Evolutionary conservation across 345 rosid species (phyloP).

Genomic region (Linum trigynum): DNA sequence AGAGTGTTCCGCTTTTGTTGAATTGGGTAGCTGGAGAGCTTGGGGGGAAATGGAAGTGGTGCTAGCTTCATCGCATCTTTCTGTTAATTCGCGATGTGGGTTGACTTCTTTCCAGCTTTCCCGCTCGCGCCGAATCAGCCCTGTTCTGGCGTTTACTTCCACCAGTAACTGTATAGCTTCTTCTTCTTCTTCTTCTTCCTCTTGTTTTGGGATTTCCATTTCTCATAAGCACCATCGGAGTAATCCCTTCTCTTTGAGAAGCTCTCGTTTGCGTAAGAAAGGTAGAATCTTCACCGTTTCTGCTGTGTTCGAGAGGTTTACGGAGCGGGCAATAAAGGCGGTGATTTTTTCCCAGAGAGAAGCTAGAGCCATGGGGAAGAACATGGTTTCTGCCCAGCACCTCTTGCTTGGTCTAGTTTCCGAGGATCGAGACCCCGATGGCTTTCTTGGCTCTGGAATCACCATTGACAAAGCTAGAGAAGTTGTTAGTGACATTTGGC

Average conservation of each 20-base stretch:
- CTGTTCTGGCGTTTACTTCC: slow-evolving; percentile 16
- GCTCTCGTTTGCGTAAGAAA: slow-evolving; percentile 22
- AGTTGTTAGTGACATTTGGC: slow-evolving; percentile 63
- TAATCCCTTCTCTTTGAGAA: slow-evolving; percentile 11
- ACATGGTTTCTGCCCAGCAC: slow-evolving; percentile 79
- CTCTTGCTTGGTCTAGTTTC: slow-evolving; percentile 65
- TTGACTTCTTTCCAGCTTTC: slow-evolving; percentile 18
- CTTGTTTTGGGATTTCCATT: slow-evolving; percentile 44
- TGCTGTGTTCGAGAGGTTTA: slow-evolving; percentile 80
- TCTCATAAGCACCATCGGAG: slow-evolving; percentile 26
- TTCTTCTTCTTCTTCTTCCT: slow-evolving; percentile 35
- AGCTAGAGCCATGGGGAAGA: slow-evolving; percentile 62
- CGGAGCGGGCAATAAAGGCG: slow-evolving; percentile 73
- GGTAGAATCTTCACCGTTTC: slow-evolving; percentile 40
- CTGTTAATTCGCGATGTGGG: slow-evolving; percentile 39
- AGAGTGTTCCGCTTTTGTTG: no score
- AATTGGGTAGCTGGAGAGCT: neutral
- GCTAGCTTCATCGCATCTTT: slow-evolving; percentile 43
- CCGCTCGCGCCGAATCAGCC: slow-evolving; percentile 16
- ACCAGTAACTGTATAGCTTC: slow-evolving; percentile 2
- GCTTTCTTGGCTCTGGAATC: slow-evolving; percentile 77
- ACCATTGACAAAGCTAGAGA: slow-evolving; percentile 60
- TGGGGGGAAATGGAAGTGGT: slow-evolving; percentile 34
- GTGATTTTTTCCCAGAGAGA: slow-evolving; percentile 81
- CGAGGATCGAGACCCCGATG: slow-evolving; percentile 71